Base-by-base conservation (phyloP, 1,284 basidiomycete genomes). In the Thecaphora thlaspeos region DNA sequence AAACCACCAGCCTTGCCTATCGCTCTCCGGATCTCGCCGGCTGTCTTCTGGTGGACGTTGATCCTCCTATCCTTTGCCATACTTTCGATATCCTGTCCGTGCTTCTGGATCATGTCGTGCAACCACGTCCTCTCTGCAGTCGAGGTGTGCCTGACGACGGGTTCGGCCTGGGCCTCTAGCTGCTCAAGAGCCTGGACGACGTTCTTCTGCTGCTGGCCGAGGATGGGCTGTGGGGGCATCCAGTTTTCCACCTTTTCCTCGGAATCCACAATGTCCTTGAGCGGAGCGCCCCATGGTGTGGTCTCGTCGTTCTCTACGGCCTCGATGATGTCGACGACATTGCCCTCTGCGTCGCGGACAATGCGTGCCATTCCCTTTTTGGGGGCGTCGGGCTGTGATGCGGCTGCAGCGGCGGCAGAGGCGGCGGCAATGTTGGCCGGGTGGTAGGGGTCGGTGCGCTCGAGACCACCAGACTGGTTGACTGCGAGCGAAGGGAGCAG, bases 31-130 rank as follows among this genome's bases (percentile, higher is more conserved):
- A 98, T 80, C 80, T 93, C 86, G 17, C 91, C 93, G 34, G 82
- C 83, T 4, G 92, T 97, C 76, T 88, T 86, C 80, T 97, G 94
- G 79, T 87, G 87, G 21, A 84, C 80, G 75, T 98, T 97, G 58
- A 88, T 78, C 78, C 83, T 87, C 61, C 85, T 80, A 80, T 97
- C 93, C 61, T 82, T 82, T 11, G 86, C 85, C 91, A 95, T 95
- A 37, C 80, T 81, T 23, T 85, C 83, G 18, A 86, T 80, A 79
- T 97, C 88, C 36, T 82, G 80, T 0, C 87, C 88, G 79, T 97
- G 82, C 77, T 84, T 87, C 37, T 79, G 76, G 11, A 91, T 84
- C 30, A 97, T 82, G 36, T 83, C 80, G 44, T 79, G 78, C 36
- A 98, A 82, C 81, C 87, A 90, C 37, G 80, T 80, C 40, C 80